These are phyloP conservation scores for Mytilinidion resinicola DNA, from an alignment of 495 filamentous ascomycete genomes.

Conservation along the genomic window DNA sequence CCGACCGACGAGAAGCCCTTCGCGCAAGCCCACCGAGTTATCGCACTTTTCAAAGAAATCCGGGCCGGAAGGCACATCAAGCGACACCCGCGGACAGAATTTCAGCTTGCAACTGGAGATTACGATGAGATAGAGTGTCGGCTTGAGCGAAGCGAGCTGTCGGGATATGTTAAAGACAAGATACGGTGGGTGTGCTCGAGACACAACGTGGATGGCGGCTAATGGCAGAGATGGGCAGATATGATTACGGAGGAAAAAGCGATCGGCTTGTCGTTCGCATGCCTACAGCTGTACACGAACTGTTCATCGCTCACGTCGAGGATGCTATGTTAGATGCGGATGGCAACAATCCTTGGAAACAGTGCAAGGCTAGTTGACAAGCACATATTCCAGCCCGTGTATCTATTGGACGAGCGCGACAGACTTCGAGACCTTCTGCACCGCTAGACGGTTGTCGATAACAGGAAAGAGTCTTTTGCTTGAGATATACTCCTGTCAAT, in stretches of 20 bases:
- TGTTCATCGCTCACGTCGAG: not conserved
- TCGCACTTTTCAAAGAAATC: constrained; percentile 13
- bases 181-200: constrained; percentile 1
- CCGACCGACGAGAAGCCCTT: constrained; percentile 8
- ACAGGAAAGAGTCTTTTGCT: constrained; percentile 5
- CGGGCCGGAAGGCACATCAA: constrained; percentile 15
- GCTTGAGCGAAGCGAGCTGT: constrained; percentile 4
- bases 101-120: constrained; percentile 11
- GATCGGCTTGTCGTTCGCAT: constrained; percentile 3
- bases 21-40: constrained; percentile 7
- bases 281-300: not conserved
- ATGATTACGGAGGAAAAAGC: not conserved
- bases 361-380: constrained; percentile 7
- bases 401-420: constrained; percentile 1
- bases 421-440: constrained; percentile 3
- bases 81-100: constrained; percentile 8
- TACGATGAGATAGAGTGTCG: constrained; percentile 9
- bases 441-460: not conserved
- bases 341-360: constrained; percentile 6
- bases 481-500: constrained; percentile 5
- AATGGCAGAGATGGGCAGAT: not conserved
- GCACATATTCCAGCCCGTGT: constrained; percentile 9
- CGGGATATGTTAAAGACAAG: constrained; percentile 9
- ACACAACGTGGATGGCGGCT: not conserved
- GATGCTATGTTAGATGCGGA: constrained; percentile 13